Percentiles rank a stretch among this genome's conserved stretches.
These are phyloP conservation scores for Suillus occidentalis DNA, from an alignment of 768 basidiomycete species.

Conservation along the genomic window DNA sequence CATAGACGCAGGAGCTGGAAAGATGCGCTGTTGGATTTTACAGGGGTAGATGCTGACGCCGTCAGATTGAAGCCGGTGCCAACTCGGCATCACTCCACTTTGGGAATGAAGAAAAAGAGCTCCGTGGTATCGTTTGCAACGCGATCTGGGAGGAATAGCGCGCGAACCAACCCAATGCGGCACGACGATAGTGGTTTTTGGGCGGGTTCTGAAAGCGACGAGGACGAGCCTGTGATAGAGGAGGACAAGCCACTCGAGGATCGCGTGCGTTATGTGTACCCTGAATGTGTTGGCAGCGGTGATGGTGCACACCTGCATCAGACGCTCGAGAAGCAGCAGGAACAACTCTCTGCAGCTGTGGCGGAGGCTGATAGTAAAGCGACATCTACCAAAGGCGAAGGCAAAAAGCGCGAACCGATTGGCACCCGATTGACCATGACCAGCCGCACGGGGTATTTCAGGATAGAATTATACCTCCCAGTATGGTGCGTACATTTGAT, in stretches of 20 bases:
- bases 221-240: slow-evolving; percentile 52
- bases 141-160: slow-evolving; percentile 5
- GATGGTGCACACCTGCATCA: slow-evolving; percentile 25
- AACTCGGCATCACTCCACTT: slow-evolving; percentile 18
- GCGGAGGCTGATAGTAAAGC: slow-evolving; percentile 51
- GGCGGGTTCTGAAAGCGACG: slow-evolving; percentile 54
- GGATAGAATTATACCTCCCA: slow-evolving; percentile 90
- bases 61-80: slow-evolving; percentile 24
- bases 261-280: slow-evolving; percentile 64
- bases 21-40: slow-evolving; percentile 51
- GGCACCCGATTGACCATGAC: slow-evolving; percentile 95
- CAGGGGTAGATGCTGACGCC: slow-evolving; percentile 37
- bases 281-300: slow-evolving; percentile 13
- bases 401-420: slow-evolving; percentile 56
- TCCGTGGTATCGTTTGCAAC: slow-evolving; percentile 25
- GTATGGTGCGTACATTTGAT: slow-evolving; percentile 72
- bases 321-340: slow-evolving; percentile 49
- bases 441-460: slow-evolving; percentile 92
- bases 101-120: slow-evolving; percentile 28
- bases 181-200: slow-evolving; percentile 49
- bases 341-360: slow-evolving; percentile 51
- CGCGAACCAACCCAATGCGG: neutral
- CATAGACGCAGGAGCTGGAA: slow-evolving; percentile 61
- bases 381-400: slow-evolving; percentile 28
- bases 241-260: slow-evolving; percentile 76